phyloP scores from a whole-genome alignment of 495 filamentous ascomycete genomes.

The Pseudoneurospora amorphoporcata region DNA sequence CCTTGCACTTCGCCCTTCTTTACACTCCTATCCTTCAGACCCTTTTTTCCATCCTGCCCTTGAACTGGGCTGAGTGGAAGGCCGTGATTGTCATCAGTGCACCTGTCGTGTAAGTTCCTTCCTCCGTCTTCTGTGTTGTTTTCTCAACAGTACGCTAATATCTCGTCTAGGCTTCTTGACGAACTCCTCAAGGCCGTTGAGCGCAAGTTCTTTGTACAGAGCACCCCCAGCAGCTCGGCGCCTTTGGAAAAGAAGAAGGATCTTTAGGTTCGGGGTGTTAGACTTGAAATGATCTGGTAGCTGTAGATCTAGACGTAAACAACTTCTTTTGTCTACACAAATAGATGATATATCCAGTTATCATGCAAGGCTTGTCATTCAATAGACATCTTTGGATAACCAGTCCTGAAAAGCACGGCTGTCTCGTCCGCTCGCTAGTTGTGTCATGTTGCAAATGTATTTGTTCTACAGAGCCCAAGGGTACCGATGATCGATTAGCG shows the following conservation, averaged over 20 bases:
- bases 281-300: background rate
- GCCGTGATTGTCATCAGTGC: slow-evolving; percentile 81
- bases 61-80: slow-evolving; percentile 87
- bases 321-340: background rate
- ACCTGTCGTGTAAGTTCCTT: slow-evolving; percentile 76
- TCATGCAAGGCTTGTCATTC: background rate
- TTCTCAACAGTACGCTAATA: slow-evolving; percentile 24
- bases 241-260: slow-evolving; percentile 35
- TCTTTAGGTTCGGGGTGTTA: background rate
- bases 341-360: background rate
- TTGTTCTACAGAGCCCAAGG: background rate
- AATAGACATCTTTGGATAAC: background rate
- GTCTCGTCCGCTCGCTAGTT: background rate
- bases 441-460: background rate
- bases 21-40: slow-evolving; percentile 85
- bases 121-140: background rate
- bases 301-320: background rate
- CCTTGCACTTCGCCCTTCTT: slow-evolving; percentile 84
- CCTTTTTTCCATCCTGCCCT: slow-evolving; percentile 83
- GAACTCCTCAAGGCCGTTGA: slow-evolving; percentile 79
- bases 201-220: slow-evolving; percentile 47
- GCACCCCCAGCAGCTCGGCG: slow-evolving; percentile 9
- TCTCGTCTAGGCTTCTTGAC: slow-evolving; percentile 61
- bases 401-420: background rate
- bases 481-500: background rate